These are phyloP conservation scores for Leucocoprinus leucothites DNA, from an alignment of 768 basidiomycete species.

Conservation along the genomic window DNA sequence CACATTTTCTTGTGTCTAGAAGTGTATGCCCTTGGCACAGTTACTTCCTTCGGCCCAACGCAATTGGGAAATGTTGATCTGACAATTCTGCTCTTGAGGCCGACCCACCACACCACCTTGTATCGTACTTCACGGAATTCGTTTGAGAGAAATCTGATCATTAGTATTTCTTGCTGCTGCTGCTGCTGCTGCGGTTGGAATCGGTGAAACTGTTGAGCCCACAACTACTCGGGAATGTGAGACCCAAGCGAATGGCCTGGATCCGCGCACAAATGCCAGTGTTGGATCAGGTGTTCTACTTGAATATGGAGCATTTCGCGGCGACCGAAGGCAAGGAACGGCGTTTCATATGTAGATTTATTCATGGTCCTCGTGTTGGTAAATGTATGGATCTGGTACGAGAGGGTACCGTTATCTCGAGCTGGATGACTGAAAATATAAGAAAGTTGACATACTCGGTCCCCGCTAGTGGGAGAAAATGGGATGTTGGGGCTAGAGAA, in stretches of 20 bases:
- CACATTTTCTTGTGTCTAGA: neutral
- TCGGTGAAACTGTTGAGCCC: neutral
- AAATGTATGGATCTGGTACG: too few species aligned
- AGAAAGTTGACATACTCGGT: neutral
- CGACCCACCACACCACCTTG: too few species aligned
- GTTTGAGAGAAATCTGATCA: too few species aligned
- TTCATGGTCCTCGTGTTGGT: too few species aligned
- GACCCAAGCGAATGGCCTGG: neutral
- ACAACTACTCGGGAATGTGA: neutral
- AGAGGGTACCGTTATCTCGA: too few species aligned
- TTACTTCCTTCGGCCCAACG: neutral
- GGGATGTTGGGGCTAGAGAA: neutral
- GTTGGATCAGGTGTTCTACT: neutral
- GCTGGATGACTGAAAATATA: neutral
- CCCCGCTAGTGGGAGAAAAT: neutral
- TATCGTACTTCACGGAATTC: too few species aligned
- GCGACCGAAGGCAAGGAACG: neutral
- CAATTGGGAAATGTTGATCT: neutral
- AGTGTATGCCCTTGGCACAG: neutral
- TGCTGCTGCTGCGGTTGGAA: neutral
- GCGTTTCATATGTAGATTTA: too few species aligned
- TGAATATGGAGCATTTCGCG: neutral
- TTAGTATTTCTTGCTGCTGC: too few species aligned
- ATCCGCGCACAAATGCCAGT: neutral
- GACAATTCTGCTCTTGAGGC: too few species aligned